Base-by-base conservation (phyloP, 192 early-diverging fungal genomes). In the Cladochytrium replicatum region DNA sequence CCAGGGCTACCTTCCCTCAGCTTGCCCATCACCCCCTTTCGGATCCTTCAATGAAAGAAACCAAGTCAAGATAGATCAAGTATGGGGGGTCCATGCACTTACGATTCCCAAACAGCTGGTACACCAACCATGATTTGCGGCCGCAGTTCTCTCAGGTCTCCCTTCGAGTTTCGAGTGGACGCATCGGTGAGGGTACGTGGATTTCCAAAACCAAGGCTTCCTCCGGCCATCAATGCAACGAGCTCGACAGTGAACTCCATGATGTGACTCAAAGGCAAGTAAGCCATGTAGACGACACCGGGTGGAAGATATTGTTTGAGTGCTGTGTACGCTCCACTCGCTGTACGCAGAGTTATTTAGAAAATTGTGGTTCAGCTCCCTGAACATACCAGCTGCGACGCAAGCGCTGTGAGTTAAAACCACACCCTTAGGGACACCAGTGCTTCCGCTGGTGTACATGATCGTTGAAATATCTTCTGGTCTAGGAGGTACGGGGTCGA, bases 381-480 rank as follows among this genome's bases (percentile, higher is more conserved):
- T 3, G 23, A 22, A 43, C 23, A 26, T n/a, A 46, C 50, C 41
- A 45, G 84, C 80, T 46, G 93, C 78, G 44, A 92, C 70, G 47
- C 95, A 64, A 53, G 89, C 91, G 44, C 69, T 59, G 58, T 97
- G 90, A 40, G 81, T 74, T 6, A 97, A 62, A 50, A 89, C 58
- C 29, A 90, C 91, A 50, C 93, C 93, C 63, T 93, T 93, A 38
- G 94, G 92, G 64, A 80, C 80, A 19, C 93, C 90, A 8, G 90
- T 97, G n/a, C 81, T 83, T 29, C 93, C 73, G 32, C 63, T 69
- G 6, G 84, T 84, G 57, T 87, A 96, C 89, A 96, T 91, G 51
- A 96, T 87, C 23, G 58, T 61, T 15, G 55, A 48, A 11, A 68
- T 67, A 55, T 89, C 87, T 48, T 85, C 82, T 6, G 78, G 57